Evolutionary conservation across 2,329 filamentous ascomycete species (phyloP), one percentile per base, ranked within the genome.

Genomic region (Metarhizium sp.): DNA sequence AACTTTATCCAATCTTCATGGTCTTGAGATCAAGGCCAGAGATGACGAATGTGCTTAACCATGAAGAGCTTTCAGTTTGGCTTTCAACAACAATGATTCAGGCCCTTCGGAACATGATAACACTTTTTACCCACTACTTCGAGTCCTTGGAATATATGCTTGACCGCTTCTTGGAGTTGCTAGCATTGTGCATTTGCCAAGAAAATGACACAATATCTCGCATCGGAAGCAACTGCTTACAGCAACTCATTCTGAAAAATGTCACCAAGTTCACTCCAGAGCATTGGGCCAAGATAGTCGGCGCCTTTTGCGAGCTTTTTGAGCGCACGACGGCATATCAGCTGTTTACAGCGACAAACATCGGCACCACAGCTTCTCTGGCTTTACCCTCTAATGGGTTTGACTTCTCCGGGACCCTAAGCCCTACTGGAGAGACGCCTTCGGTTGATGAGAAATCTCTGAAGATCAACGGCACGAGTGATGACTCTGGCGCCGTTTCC

Each of bases 51-150:
- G 92, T 92, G 14, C 81, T 92, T 40, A 97, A 92, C 65, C 92
- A 96, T 64, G 95, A 99, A 71, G 94, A 99, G 67, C 79, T 97
- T 20, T 97, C 94, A 0, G 94, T 99, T 2, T 99, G 94, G 94
- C 79, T 99, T 29, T 97, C 94, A 0, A 99, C 94, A 0, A 99
- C 94, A 8, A 96, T 99, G 90, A 99, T 99, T 45, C 94, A 99
- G 70, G 94, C 94, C 2, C 76, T 99, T 55, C 86, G 94, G 57
- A 96, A 97, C 72, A 96, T 99, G 89, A 97, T 99, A 64, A 92
- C 90, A 1, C 81, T 99, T 29, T 99, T 99, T 71, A 99, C 95
- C 0, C 95, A 99, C 71, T 99, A 97, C 72, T 99, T 99, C 61
- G 90, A 95, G 57, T 86, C 91, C 0, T 76, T 99, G 10, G 91